phyloP scores from a whole-genome alignment of 768 basidiomycete species.

The Suillus subalutaceus region DNA sequence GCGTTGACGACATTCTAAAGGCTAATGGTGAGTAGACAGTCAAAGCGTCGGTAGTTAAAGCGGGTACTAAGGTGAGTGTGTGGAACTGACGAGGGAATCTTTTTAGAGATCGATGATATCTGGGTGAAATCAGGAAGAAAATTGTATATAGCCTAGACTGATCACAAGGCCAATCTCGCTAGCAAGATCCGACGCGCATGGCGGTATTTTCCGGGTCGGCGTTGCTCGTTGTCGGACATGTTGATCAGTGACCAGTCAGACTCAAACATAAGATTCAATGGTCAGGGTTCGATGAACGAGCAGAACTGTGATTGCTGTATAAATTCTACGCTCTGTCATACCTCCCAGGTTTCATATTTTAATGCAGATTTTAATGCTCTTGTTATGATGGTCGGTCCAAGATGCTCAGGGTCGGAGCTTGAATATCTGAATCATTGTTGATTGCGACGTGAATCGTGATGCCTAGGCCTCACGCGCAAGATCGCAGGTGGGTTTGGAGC shows the following conservation, averaged over 20 bases:
- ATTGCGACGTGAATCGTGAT: no score
- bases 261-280: neutral
- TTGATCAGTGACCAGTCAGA: neutral
- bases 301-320: neutral
- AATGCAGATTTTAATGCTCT: neutral
- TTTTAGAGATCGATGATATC: neutral
- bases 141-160: neutral
- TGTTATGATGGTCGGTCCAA: neutral
- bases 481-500: no score
- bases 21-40: neutral
- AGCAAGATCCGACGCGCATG: conserved; percentile 4
- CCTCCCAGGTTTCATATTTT: neutral
- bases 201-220: conserved; percentile 5
- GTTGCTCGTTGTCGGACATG: neutral
- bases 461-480: no score
- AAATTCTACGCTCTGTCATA: neutral
- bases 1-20: neutral
- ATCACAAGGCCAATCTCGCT: neutral
- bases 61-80: neutral
- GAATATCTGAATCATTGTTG: neutral
- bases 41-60: neutral
- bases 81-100: neutral
- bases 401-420: neutral
- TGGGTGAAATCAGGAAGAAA: neutral
- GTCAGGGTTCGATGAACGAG: neutral